A percentile compares a stretch with the other conserved stretches of the same genome.
Conservation (phyloP, 352 stramenopile species). For the Phytophthora sojae region DNA sequence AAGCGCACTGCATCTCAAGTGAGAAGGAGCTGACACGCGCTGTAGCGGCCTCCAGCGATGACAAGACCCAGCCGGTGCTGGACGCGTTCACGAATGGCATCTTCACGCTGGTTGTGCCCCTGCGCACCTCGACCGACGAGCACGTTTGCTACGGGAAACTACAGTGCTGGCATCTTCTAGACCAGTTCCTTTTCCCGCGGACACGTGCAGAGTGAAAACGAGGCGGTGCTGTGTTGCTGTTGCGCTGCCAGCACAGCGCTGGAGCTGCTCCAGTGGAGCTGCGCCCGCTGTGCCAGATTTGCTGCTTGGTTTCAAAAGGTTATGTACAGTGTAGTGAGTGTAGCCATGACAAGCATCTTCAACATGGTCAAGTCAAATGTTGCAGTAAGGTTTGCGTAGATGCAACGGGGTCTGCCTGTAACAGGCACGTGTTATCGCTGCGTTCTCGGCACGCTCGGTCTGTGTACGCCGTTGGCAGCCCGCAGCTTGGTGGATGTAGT, state of each 20-base stretch:
- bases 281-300: background rate
- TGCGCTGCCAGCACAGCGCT: no score
- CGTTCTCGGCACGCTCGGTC: background rate
- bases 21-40: background rate
- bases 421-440: background rate
- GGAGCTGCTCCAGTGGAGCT: no score
- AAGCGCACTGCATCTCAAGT: background rate
- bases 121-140: background rate
- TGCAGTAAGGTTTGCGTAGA: background rate
- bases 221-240: no score
- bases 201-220: no score
- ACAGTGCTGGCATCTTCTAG: slow-evolving; percentile 19
- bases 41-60: background rate
- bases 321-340: background rate
- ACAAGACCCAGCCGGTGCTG: slow-evolving; percentile 5
- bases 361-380: slow-evolving; percentile 6
- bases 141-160: slow-evolving; percentile 22
- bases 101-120: slow-evolving; percentile 4
- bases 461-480: background rate
- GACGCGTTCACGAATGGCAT: slow-evolving; percentile 16
- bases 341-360: slow-evolving; percentile 1
- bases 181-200: background rate
- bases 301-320: background rate
- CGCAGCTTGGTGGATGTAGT: background rate
- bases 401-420: background rate